Evolutionary conservation across 2,329 filamentous ascomycete species (phyloP).

Genomic region (Verticillium klebahnii): DNA sequence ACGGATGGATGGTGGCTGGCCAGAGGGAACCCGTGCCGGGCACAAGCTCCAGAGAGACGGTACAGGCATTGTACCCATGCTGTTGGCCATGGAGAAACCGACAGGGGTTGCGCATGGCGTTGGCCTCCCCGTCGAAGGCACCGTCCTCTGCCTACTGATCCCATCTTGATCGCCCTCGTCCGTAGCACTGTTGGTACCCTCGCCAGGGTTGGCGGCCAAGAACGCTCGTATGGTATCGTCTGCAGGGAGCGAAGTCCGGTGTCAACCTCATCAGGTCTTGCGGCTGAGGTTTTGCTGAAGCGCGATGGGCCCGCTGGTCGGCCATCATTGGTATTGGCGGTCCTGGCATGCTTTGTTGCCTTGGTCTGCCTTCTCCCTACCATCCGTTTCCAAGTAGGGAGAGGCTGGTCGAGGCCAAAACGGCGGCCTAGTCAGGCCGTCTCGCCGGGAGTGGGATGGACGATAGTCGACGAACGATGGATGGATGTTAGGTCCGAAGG

Average conservation of each 20-base stretch:
- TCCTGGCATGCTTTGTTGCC: too few species aligned
- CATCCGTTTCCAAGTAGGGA: background rate
- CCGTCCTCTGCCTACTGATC: background rate
- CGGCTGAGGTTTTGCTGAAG: too few species aligned
- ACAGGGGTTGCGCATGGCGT: background rate
- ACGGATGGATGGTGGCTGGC: background rate
- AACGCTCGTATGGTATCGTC: too few species aligned
- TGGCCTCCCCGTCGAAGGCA: background rate
- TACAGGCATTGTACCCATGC: background rate
- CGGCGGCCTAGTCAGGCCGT: background rate
- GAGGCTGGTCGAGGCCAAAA: background rate
- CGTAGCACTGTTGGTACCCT: background rate
- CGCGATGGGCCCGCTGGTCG: too few species aligned
- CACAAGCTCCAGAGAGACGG: background rate
- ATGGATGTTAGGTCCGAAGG: background rate
- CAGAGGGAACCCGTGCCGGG: conserved; percentile 1
- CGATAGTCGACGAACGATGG: background rate
- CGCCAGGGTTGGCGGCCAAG: too few species aligned
- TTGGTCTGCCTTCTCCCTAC: too few species aligned
- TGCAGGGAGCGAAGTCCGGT: too few species aligned
- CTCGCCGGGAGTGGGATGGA: background rate
- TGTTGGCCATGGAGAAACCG: background rate
- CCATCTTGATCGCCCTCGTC: background rate
- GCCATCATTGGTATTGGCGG: too few species aligned
- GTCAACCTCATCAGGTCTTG: too few species aligned